phyloP scores from a whole-genome alignment of 441 rosid species.

The Monsonia emarginata region DNA sequence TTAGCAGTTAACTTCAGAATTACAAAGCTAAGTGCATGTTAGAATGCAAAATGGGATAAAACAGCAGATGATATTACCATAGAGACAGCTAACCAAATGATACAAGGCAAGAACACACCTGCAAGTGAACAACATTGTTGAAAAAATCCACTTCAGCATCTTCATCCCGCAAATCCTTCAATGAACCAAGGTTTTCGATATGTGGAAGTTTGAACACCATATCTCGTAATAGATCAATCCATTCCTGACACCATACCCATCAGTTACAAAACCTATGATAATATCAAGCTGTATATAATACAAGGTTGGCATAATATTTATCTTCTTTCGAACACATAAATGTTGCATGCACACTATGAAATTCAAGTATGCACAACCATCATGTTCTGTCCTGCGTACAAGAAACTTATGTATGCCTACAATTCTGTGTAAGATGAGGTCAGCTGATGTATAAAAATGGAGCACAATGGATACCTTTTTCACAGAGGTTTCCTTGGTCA shows the following conservation, averaged over 20 bases:
- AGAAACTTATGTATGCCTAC: neutral
- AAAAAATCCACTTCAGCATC: conserved; percentile 86
- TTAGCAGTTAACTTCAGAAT: neutral
- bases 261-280: conserved; percentile 9
- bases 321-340: neutral
- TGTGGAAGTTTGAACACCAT: conserved; percentile 76
- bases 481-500: conserved; percentile 46
- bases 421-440: neutral
- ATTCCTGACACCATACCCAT: conserved; percentile 46
- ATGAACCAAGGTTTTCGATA: conserved; percentile 42
- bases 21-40: neutral
- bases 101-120: conserved; percentile 34
- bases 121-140: conserved; percentile 64
- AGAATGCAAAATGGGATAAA: neutral
- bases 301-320: neutral
- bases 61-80: neutral
- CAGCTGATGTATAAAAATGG: neutral
- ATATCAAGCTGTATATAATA: neutral
- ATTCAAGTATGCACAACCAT: neutral
- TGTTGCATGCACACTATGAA: neutral
- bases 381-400: neutral
- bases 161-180: conserved; percentile 63
- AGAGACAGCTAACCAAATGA: neutral
- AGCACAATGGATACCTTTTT: conserved; percentile 43
- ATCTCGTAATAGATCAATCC: conserved; percentile 72